Evolutionary conservation across 495 filamentous ascomycete genomes (phyloP).

Genomic region (Aspergillus homomorphus): DNA sequence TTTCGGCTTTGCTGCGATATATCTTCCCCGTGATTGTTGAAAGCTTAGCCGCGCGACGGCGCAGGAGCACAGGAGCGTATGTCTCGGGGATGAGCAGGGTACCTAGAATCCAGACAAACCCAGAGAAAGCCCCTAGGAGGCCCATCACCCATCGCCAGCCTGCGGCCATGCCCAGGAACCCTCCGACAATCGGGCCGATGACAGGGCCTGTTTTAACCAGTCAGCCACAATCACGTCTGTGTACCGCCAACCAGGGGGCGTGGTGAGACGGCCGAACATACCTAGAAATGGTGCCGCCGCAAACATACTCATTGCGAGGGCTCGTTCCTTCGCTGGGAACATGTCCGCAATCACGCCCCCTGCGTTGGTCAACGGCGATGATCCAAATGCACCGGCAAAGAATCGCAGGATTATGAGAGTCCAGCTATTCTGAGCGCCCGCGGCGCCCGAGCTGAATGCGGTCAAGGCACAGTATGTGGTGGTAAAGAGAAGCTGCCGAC

Average conservation of each 20-base stretch:
- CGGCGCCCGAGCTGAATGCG: constrained; percentile 58
- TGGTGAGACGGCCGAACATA: no score
- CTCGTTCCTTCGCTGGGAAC: constrained; percentile 53
- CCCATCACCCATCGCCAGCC: constrained; percentile 58
- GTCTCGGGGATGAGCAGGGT: constrained; percentile 54
- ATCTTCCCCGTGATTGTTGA: constrained; percentile 52
- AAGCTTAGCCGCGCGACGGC: constrained; percentile 43
- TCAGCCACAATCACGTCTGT: no score
- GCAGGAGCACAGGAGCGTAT: constrained; percentile 55
- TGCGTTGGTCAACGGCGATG: constrained; percentile 57
- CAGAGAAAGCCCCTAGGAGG: constrained; percentile 16
- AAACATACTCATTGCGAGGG: constrained; percentile 53
- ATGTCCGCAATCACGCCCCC: constrained; percentile 63
- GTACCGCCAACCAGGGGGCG: no score
- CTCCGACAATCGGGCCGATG: constrained; percentile 48
- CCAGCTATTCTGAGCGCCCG: constrained; percentile 53
- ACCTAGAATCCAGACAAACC: constrained; percentile 25
- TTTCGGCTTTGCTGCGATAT: constrained; percentile 49
- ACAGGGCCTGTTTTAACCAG: constrained; percentile 40
- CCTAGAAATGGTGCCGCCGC: constrained; percentile 57
- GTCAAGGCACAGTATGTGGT: constrained; percentile 51
- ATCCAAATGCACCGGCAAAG: constrained; percentile 63
- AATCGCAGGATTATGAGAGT: constrained; percentile 63
- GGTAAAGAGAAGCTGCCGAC: constrained; percentile 60
- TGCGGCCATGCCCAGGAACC: constrained; percentile 43